These are phyloP conservation scores for Synchytrium microbalum DNA, from an alignment of 371 early-diverging fungal genomes.

Conservation along the genomic window DNA sequence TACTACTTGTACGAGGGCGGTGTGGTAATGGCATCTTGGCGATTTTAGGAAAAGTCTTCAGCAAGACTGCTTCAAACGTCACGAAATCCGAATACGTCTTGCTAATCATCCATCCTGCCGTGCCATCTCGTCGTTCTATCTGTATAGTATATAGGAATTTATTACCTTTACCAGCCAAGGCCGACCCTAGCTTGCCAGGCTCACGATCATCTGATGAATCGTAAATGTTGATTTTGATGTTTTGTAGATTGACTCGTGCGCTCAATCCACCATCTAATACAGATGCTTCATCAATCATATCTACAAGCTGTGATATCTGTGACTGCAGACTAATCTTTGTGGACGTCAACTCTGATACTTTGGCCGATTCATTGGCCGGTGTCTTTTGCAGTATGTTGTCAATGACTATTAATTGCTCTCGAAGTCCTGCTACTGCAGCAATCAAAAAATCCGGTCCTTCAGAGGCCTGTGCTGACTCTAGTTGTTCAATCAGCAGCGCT, in stretches of 20 bases:
- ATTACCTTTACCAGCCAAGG: background rate
- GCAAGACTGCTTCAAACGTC: slow-evolving; percentile 9
- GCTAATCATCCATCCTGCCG: slow-evolving; percentile 25
- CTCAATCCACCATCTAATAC: background rate
- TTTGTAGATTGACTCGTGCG: slow-evolving; percentile 7
- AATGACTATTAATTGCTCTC: slow-evolving; percentile 10
- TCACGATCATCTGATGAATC: slow-evolving; percentile 8
- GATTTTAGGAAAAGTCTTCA: slow-evolving; percentile 5
- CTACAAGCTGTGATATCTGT: slow-evolving; percentile 15
- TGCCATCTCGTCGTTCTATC: slow-evolving; percentile 15
- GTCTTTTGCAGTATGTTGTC: slow-evolving; percentile 6
- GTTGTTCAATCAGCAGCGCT: background rate
- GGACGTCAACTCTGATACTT: slow-evolving; percentile 12
- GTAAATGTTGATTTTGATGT: slow-evolving; percentile 10
- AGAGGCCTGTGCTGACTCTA: background rate
- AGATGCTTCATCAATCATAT: slow-evolving; percentile 15
- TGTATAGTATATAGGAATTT: slow-evolving; percentile 12
- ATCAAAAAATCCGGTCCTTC: slow-evolving; percentile 3
- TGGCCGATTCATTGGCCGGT: slow-evolving; percentile 3
- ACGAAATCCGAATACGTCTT: slow-evolving; percentile 16
- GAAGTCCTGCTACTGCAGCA: slow-evolving; percentile 2
- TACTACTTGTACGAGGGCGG: background rate
- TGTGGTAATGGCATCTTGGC: slow-evolving; percentile 7
- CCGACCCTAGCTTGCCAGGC: background rate
- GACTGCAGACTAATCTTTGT: slow-evolving; percentile 22